phyloP scores from a whole-genome alignment of 2,329 filamentous ascomycete species.

The Nothomitra cinnamomea region DNA sequence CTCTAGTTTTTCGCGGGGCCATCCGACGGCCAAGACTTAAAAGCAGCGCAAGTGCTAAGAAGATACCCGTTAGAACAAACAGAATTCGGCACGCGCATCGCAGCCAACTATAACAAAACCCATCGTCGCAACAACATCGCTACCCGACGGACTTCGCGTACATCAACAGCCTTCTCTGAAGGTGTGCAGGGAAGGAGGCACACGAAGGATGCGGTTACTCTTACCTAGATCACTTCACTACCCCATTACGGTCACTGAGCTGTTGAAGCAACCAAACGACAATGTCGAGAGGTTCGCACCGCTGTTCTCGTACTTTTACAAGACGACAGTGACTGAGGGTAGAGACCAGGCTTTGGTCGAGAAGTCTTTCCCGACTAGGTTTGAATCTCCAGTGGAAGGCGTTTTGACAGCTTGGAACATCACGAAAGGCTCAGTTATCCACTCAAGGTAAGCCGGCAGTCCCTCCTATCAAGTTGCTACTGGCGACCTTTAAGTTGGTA shows the following conservation, averaged over 20 bases:
- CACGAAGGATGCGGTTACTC: constrained; percentile 22
- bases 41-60: too few relatives aligned
- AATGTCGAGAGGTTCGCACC: constrained; percentile 57
- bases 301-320: constrained; percentile 77
- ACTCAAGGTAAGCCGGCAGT: constrained; percentile 16
- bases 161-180: not conserved
- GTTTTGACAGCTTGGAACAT: constrained; percentile 63
- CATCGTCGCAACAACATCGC: too few relatives aligned
- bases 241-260: constrained; percentile 78
- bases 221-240: constrained; percentile 59
- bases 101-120: too few relatives aligned
- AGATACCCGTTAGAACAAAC: too few relatives aligned
- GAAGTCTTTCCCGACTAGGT: constrained; percentile 58
- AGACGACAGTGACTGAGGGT: constrained; percentile 49
- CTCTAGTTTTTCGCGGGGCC: too few relatives aligned
- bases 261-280: constrained; percentile 63
- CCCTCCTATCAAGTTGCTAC: not conserved
- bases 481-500: constrained; percentile 1
- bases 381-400: constrained; percentile 72
- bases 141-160: too few relatives aligned
- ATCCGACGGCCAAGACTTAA: too few relatives aligned
- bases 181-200: not conserved
- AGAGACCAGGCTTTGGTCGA: constrained; percentile 53
- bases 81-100: too few relatives aligned
- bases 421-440: constrained; percentile 20